Conservation (phyloP, 169 alveolate genomes). For the Eimeria zaria region DNA sequence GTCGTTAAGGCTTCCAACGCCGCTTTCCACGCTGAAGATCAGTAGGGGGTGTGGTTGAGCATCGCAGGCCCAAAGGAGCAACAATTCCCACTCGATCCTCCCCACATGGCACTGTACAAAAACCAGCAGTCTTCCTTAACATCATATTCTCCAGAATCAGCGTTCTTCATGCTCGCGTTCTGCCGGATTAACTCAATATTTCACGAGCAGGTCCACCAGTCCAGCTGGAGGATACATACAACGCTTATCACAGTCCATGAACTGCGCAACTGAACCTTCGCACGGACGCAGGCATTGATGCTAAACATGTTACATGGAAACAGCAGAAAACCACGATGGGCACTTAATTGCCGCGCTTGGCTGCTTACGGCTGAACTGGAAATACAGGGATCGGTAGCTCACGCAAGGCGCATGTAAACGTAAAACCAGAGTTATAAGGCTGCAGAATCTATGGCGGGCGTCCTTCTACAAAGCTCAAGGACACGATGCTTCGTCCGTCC, state of each 20-base stretch:
- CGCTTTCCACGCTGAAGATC: background rate
- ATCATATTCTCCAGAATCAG: background rate
- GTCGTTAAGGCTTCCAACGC: background rate
- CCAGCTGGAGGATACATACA: background rate
- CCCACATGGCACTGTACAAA: background rate
- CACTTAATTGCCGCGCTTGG: background rate
- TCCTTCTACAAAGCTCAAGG: background rate
- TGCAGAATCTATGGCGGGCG: background rate
- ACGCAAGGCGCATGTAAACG: background rate
- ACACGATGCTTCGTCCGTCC: background rate
- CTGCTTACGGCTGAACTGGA: background rate
- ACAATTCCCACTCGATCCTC: background rate
- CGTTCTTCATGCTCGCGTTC: background rate
- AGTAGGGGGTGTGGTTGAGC: background rate
- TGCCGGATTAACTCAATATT: background rate
- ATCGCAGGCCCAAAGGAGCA: background rate
- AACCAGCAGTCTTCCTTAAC: background rate
- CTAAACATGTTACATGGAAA: background rate
- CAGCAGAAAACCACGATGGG: background rate
- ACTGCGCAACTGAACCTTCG: background rate
- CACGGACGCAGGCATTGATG: background rate
- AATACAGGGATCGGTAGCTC: background rate
- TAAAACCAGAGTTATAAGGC: background rate
- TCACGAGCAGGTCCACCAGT: background rate
- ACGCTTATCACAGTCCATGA: background rate